Evolutionary conservation across 257 asterid species (phyloP).

Genomic region (Capsicum baccatum): DNA sequence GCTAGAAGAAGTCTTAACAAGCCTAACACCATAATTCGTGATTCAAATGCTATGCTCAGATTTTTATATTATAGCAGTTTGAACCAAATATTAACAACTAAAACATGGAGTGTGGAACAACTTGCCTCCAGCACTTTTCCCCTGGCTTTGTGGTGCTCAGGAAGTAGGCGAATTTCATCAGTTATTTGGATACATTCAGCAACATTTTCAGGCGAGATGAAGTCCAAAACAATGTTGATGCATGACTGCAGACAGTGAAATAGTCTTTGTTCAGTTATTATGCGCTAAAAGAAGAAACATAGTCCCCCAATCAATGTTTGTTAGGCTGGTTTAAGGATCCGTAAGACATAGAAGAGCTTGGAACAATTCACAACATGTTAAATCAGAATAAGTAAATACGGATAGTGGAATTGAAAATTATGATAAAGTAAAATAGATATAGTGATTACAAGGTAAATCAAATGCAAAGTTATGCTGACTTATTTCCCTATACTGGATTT

Average conservation of each 20-base stretch:
- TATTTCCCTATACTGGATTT: not conserved
- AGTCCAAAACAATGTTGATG: slow-evolving; percentile 74
- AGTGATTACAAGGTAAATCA: not conserved
- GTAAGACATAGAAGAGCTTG: not conserved
- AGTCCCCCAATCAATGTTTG: not conserved
- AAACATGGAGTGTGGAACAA: not conserved
- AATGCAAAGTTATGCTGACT: not conserved
- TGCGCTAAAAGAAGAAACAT: not conserved
- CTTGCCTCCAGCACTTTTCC: slow-evolving; percentile 74
- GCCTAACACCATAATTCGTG: not conserved
- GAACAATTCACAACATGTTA: not conserved
- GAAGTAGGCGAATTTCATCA: slow-evolving; percentile 89
- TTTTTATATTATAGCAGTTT: not conserved
- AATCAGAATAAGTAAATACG: not conserved
- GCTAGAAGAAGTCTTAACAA: too few species aligned
- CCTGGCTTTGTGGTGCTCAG: slow-evolving; percentile 76
- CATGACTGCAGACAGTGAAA: slow-evolving; percentile 65
- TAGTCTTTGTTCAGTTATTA: not conserved
- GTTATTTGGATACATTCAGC: slow-evolving; percentile 69
- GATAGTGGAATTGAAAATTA: not conserved
- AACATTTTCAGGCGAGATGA: slow-evolving; percentile 93
- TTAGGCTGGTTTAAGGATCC: not conserved
- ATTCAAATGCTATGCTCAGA: not conserved
- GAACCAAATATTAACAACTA: not conserved
- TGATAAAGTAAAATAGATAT: not conserved